Conservation (phyloP, 805 yeast genomes). For the Metschnikowia lachancei region DNA sequence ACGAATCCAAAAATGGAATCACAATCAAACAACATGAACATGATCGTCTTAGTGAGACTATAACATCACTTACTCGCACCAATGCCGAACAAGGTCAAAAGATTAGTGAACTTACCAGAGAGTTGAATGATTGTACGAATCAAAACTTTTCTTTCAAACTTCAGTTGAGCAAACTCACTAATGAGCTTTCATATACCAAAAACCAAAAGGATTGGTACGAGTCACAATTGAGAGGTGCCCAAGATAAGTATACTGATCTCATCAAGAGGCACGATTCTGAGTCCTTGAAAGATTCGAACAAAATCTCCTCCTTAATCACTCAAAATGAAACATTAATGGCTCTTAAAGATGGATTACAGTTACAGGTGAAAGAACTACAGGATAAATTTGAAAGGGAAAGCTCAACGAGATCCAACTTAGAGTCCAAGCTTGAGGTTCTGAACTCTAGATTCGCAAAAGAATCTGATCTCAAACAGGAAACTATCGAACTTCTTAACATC, state of each 20-base stretch:
- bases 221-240: constrained; percentile 34
- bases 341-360: constrained; percentile 25
- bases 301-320: constrained; percentile 25
- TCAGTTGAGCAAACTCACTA: constrained; percentile 33
- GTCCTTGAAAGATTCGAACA: constrained; percentile 28
- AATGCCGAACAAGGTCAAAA: constrained; percentile 38
- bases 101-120: constrained; percentile 34
- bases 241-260: constrained; percentile 36
- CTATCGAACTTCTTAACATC: constrained; percentile 52
- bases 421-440: constrained; percentile 42
- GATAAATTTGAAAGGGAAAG: constrained; percentile 37
- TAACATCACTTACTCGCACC: constrained; percentile 29
- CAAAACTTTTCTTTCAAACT: constrained; percentile 37
- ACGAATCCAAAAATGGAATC: constrained; percentile 7
- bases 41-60: constrained; percentile 27
- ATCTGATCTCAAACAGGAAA: constrained; percentile 53
- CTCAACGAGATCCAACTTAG: constrained; percentile 21
- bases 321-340: constrained; percentile 34
- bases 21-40: constrained; percentile 24
- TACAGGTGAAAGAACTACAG: constrained; percentile 46
- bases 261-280: constrained; percentile 41
- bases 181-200: constrained; percentile 32
- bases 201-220: constrained; percentile 43
- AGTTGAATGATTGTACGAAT: constrained; percentile 36
- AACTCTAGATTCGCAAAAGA: constrained; percentile 41